phyloP scores from a whole-genome alignment of 495 filamentous ascomycete genomes.

The Xylaria intraflava region DNA sequence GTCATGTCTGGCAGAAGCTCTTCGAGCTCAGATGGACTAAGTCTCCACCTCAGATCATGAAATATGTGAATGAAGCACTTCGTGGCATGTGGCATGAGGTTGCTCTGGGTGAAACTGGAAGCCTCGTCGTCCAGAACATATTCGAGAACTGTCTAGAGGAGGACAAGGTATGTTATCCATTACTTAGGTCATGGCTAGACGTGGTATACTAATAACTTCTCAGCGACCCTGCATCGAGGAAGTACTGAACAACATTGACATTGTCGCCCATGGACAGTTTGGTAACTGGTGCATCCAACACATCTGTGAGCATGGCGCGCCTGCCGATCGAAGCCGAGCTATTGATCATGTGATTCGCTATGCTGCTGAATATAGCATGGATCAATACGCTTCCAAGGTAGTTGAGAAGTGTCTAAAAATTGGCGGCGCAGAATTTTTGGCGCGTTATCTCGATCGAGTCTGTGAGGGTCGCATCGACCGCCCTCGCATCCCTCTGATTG shows the following conservation, averaged over 20 bases:
- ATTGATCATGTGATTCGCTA: conserved; percentile 91
- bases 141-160: conserved; percentile 99
- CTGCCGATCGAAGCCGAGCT: conserved; percentile 83
- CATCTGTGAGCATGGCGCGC: conserved; percentile 93
- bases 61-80: conserved; percentile 92
- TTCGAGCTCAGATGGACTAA: conserved; percentile 95
- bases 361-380: conserved; percentile 95
- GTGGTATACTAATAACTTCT: conserved; percentile 28
- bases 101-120: conserved; percentile 92
- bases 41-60: conserved; percentile 96
- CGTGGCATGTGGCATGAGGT: conserved; percentile 99
- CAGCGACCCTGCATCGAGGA: conserved; percentile 96
- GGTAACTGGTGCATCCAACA: conserved; percentile 99
- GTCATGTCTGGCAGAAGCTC: conserved; percentile 99
- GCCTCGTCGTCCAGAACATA: conserved; percentile 96
- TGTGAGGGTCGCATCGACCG: conserved; percentile 87
- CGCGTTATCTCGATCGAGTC: conserved; percentile 87
- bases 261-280: conserved; percentile 96
- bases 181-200: neutral
- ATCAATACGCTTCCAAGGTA: conserved; percentile 98
- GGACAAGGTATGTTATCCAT: conserved; percentile 68
- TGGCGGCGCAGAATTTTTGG: conserved; percentile 81
- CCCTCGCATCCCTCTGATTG: conserved; percentile 93
- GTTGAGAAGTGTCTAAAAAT: conserved; percentile 99
- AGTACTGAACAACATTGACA: conserved; percentile 85